Conservation (phyloP, 2,329 filamentous ascomycete species). For the Macrophomina pseudophaseolina region DNA sequence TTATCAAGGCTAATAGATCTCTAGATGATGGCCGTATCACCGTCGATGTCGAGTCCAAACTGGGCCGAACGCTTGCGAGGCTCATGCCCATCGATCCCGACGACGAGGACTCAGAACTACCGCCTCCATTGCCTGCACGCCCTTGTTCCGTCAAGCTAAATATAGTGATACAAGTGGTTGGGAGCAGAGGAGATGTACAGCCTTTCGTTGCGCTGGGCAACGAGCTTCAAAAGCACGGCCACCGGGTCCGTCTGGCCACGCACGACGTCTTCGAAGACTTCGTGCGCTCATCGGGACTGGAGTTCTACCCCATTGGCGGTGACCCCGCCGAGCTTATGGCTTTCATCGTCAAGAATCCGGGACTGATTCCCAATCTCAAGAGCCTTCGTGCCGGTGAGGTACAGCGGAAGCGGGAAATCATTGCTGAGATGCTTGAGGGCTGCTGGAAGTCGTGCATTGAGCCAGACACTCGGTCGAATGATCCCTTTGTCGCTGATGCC, state of each 20-base stretch:
- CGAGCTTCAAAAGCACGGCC: slow-evolving; percentile 56
- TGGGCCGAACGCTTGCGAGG: slow-evolving; percentile 13
- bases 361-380: slow-evolving; percentile 53
- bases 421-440: slow-evolving; percentile 39
- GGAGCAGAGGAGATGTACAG: slow-evolving; percentile 61
- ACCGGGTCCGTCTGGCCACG: slow-evolving; percentile 63
- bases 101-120: not conserved
- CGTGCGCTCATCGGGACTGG: slow-evolving; percentile 57
- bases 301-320: slow-evolving; percentile 64
- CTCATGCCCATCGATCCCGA: slow-evolving; percentile 13
- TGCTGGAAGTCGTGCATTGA: slow-evolving; percentile 38
- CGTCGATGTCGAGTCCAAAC: slow-evolving; percentile 34
- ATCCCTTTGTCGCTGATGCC: slow-evolving; percentile 29
- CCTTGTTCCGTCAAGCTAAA: slow-evolving; percentile 44
- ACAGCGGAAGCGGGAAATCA: slow-evolving; percentile 31
- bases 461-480: slow-evolving; percentile 10
- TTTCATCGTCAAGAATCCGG: slow-evolving; percentile 84
- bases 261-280: slow-evolving; percentile 61
- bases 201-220: slow-evolving; percentile 64
- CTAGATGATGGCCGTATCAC: slow-evolving; percentile 33
- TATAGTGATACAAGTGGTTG: slow-evolving; percentile 62
- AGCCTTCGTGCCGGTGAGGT: slow-evolving; percentile 40
- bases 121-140: not conserved
- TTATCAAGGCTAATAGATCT: not conserved
- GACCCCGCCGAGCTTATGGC: slow-evolving; percentile 58